Percentiles rank a stretch among this genome's conserved stretches.
Conservation (phyloP, 257 asterid genomes). For the Solanum lycopersicoides region DNA sequence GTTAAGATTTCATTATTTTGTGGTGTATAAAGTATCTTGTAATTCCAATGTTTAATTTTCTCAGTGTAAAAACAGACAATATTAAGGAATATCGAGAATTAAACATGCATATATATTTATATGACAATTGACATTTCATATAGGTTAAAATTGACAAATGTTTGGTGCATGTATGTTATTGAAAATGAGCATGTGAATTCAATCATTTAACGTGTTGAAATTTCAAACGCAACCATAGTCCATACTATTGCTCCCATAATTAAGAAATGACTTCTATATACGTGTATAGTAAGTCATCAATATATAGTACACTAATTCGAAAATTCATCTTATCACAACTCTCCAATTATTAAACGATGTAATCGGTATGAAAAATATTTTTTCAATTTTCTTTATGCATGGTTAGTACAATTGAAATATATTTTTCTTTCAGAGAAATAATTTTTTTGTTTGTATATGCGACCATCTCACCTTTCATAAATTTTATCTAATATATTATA, state of each 20-base stretch:
- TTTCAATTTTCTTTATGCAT: not conserved
- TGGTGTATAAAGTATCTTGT: not conserved
- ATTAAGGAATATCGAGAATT: not conserved
- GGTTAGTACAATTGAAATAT: accelerated
- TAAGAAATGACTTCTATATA: not conserved
- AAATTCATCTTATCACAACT: not conserved
- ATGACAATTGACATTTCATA: not conserved
- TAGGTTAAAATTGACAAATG: not conserved
- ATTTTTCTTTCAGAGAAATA: not conserved
- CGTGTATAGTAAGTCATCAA: not conserved
- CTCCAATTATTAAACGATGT: not conserved
- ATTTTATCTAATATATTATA: too few relatives aligned
- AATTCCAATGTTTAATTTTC: not conserved
- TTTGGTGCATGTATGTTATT: not conserved
- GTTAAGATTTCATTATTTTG: not conserved
- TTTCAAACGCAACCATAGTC: not conserved
- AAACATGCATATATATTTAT: not conserved
- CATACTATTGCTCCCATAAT: not conserved
- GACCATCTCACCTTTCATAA: not conserved
- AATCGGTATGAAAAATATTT: accelerated
- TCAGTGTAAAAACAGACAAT: not conserved
- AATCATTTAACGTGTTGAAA: not conserved
- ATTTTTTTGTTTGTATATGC: too few relatives aligned
- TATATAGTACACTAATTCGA: not conserved
- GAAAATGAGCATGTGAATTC: not conserved